These are phyloP conservation scores for Tolypocladium capitatum DNA, from an alignment of 2,329 filamentous ascomycete species.

Conservation along the genomic window DNA sequence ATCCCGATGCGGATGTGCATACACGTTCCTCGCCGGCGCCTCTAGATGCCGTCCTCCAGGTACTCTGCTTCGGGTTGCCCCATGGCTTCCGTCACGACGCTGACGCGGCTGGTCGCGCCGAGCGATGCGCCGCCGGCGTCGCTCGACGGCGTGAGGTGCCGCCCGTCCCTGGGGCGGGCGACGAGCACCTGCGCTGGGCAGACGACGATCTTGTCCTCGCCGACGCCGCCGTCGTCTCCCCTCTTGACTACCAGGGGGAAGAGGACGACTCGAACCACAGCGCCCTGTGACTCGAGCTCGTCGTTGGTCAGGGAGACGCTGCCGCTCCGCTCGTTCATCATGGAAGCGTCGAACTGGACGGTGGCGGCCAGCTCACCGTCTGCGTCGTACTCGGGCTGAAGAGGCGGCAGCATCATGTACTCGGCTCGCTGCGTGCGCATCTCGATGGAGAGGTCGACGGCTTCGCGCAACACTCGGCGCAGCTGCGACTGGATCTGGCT, in stretches of 20 bases:
- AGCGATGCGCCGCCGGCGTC: slow-evolving; percentile 35
- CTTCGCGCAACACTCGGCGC: slow-evolving; percentile 74
- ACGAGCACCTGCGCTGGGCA: slow-evolving; percentile 90
- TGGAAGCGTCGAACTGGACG: slow-evolving; percentile 78
- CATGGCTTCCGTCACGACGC: slow-evolving; percentile 22
- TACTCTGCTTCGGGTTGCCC: slow-evolving; percentile 17
- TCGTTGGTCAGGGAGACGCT: slow-evolving; percentile 50
- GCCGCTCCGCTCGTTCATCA: slow-evolving; percentile 88
- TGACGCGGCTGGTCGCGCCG: slow-evolving; percentile 24
- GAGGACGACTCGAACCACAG: slow-evolving; percentile 79
- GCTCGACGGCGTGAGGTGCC: slow-evolving; percentile 32
- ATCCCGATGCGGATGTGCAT: neutral
- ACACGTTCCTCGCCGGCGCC: neutral
- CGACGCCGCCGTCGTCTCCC: slow-evolving; percentile 74
- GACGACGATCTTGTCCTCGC: slow-evolving; percentile 90
- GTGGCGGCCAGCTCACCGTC: slow-evolving; percentile 82
- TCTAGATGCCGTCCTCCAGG: slow-evolving; percentile 18
- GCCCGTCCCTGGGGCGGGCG: slow-evolving; percentile 33
- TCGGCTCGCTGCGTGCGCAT: slow-evolving; percentile 96
- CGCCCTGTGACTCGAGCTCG: slow-evolving; percentile 61
- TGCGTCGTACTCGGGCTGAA: slow-evolving; percentile 88
- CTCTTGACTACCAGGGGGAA: slow-evolving; percentile 96
- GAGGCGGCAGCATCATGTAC: slow-evolving; percentile 95
- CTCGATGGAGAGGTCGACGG: slow-evolving; percentile 82
- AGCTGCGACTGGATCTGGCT: slow-evolving; percentile 71